Evolutionary conservation across 805 yeast species (phyloP), one percentile per base, ranked within the genome.

Genomic region (Candida oleophila): DNA sequence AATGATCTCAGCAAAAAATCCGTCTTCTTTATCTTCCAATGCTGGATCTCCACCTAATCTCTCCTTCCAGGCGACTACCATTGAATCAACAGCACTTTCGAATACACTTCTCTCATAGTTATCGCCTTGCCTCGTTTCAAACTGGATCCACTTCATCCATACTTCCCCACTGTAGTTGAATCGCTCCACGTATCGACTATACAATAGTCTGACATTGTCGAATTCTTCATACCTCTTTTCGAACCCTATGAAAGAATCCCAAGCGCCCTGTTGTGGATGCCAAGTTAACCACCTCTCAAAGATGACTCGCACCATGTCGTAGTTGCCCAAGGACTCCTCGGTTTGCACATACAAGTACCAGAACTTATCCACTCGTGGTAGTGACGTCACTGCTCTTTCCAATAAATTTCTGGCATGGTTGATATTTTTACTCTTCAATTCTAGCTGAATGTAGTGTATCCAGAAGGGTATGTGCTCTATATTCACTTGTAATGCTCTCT

Each of bases 341-440:
- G 91, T 77, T 40, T 85, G 83, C 5, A 87, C 83, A 57, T 89
- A 90, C 49, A 82, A 76, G 59, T 80, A 87, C 97, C 98, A 92
- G 18, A 92, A 66, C 61, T 91, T 91, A 55, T 86, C 91, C 3
- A 85, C 82, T 21, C 88, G 71, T 0, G 98, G 98, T 21, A 91
- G 68, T 0, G 81, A 63, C 1, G 82, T 76, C 0, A 87, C 82
- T 0, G 89, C 95, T 38, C 97, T 69, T 44, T 89, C 90, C 25
- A 92, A 68, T 22, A 94, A 56, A 59, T 92, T 91, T 54, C 96
- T 70, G 0, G 97, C 97, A 66, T 91, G 97, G 57, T 89, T 89
- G 45, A 89, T 75, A 55, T 85, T 89, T 50, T 81, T 78, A 34
- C 77, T 73, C 50, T 83, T 78, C 38, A 91, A 67, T 66, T 94